These are phyloP conservation scores for Pleurotus cornucopiae DNA, from an alignment of 768 basidiomycete species.

Conservation along the genomic window DNA sequence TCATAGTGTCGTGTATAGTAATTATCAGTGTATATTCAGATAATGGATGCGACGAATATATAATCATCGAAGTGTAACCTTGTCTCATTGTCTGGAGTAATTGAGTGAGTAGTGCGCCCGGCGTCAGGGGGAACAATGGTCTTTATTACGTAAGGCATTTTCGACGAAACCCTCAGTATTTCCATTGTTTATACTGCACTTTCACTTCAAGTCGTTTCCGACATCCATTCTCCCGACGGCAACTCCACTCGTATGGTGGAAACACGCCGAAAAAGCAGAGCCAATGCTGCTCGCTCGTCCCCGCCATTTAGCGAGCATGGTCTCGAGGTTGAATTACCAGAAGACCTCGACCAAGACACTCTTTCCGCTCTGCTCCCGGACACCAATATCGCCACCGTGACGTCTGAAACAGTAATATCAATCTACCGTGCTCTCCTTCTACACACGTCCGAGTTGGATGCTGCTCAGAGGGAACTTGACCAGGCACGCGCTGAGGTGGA, in stretches of 20 bases:
- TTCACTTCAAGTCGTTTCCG: too few relatives aligned
- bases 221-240: not conserved
- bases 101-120: too few relatives aligned
- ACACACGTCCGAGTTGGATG: constrained; percentile 53
- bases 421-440: constrained; percentile 61
- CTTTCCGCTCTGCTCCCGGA: constrained; percentile 62
- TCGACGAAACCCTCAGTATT: too few relatives aligned
- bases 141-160: too few relatives aligned
- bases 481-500: constrained; percentile 63
- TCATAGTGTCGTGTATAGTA: too few relatives aligned
- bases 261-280: constrained; percentile 64
- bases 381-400: constrained; percentile 48
- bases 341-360: constrained; percentile 61
- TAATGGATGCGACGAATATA: too few relatives aligned
- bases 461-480: constrained; percentile 60
- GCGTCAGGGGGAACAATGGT: too few relatives aligned
- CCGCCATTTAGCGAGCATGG: constrained; percentile 13
- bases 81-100: too few relatives aligned
- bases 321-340: constrained; percentile 48
- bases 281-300: constrained; percentile 33
- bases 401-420: constrained; percentile 54
- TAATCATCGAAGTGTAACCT: too few relatives aligned
- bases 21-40: too few relatives aligned
- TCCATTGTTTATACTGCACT: too few relatives aligned
- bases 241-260: constrained; percentile 28